These are phyloP conservation scores for Agrocybe chaxingu DNA, from an alignment of 768 basidiomycete species.

Conservation along the genomic window DNA sequence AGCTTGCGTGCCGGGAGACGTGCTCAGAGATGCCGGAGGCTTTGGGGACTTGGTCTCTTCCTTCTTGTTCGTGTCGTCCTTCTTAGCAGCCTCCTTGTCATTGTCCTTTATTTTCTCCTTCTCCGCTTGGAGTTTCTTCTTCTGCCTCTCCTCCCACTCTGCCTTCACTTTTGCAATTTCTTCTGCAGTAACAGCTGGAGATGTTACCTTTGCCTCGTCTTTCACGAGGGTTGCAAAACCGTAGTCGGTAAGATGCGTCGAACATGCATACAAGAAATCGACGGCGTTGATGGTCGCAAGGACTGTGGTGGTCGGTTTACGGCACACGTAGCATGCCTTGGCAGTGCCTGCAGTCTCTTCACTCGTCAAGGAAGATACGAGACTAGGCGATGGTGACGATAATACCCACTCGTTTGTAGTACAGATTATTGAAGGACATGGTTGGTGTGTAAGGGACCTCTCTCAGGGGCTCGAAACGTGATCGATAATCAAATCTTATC, in stretches of 20 bases:
- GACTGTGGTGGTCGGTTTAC: constrained; percentile 77
- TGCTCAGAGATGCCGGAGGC: constrained; percentile 23
- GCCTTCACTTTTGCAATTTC: constrained; percentile 76
- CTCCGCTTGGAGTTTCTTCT: constrained; percentile 54
- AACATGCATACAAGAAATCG: constrained; percentile 87
- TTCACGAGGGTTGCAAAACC: constrained; percentile 65
- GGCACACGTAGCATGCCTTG: constrained; percentile 77
- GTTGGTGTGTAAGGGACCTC: background rate
- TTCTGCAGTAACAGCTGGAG: constrained; percentile 51
- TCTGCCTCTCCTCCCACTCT: constrained; percentile 79
- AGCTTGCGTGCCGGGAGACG: constrained; percentile 19
- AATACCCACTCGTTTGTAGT: constrained; percentile 80
- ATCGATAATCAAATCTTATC: constrained; percentile 5
- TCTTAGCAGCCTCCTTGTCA: constrained; percentile 28
- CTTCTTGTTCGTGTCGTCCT: constrained; percentile 22
- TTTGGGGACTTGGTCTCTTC: constrained; percentile 25
- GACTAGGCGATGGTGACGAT: constrained; percentile 1
- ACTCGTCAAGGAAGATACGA: constrained; percentile 8
- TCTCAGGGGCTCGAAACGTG: background rate
- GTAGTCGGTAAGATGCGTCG: constrained; percentile 72
- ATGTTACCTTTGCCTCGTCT: constrained; percentile 31
- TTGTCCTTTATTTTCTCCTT: constrained; percentile 39
- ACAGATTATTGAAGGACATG: constrained; percentile 81
- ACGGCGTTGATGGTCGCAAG: constrained; percentile 79
- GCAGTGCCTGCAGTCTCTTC: constrained; percentile 72